Evolutionary conservation across 1,284 basidiomycete genomes (phyloP).

Genomic region (Naganishia sp.): DNA sequence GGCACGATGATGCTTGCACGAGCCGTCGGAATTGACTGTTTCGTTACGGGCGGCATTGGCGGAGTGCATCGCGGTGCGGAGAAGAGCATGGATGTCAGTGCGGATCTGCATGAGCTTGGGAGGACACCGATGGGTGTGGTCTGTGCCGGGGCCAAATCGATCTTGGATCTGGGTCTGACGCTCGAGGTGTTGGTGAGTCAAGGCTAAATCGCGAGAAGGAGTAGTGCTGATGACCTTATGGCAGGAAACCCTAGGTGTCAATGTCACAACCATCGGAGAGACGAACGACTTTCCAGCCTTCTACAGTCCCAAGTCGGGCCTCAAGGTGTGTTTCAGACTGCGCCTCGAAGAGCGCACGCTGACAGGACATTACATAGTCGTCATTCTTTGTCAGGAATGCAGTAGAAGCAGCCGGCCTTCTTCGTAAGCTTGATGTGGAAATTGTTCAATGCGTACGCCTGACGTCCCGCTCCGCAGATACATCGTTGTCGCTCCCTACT

Average conservation of each 20-base stretch:
- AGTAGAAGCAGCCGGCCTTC: constrained; percentile 65
- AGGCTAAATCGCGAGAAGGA: not conserved
- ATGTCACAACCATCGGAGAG: constrained; percentile 76
- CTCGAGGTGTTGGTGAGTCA: constrained; percentile 81
- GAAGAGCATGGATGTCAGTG: constrained; percentile 88
- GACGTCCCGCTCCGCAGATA: constrained; percentile 37
- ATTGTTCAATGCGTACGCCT: not conserved
- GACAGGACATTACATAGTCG: constrained; percentile 1
- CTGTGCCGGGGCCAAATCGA: constrained; percentile 93
- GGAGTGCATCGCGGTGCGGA: constrained; percentile 92
- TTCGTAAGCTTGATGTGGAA: constrained; percentile 59
- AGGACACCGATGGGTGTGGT: constrained; percentile 80
- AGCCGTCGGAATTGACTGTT: constrained; percentile 76
- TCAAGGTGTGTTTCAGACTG: constrained; percentile 60
- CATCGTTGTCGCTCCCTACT: constrained; percentile 46
- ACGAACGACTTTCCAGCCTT: constrained; percentile 90
- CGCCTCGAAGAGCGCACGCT: not conserved
- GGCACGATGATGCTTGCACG: constrained; percentile 81
- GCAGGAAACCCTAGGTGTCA: constrained; percentile 94
- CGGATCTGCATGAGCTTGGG: constrained; percentile 79
- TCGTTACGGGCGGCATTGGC: constrained; percentile 56
- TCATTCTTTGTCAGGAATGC: constrained; percentile 49
- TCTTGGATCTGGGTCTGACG: constrained; percentile 88
- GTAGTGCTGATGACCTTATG: constrained; percentile 3
- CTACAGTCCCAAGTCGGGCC: constrained; percentile 81